Conservation (phyloP, 768 basidiomycete genomes). For the Gloeopeniophorella convolvens region DNA sequence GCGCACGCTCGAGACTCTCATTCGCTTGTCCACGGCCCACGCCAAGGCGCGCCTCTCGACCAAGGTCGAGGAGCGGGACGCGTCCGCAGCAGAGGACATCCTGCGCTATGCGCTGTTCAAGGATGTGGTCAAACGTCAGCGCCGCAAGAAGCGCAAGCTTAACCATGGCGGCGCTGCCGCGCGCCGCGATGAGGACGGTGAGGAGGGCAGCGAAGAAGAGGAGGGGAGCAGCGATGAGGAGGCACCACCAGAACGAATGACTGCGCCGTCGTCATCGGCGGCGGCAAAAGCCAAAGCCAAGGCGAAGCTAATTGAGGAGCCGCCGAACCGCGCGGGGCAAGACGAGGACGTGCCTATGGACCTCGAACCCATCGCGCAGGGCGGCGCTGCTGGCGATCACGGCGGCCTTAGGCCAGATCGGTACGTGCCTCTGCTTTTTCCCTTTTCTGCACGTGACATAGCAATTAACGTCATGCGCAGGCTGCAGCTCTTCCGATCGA, state of each 20-base stretch:
- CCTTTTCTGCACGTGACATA: neutral
- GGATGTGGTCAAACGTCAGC: conserved; percentile 80
- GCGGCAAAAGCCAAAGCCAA: conserved; percentile 25
- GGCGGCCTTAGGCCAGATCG: conserved; percentile 49
- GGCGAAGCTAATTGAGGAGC: conserved; percentile 20
- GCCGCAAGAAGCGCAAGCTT: conserved; percentile 81
- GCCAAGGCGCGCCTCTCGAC: conserved; percentile 89
- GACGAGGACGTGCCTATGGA: conserved; percentile 57
- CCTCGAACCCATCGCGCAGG: conserved; percentile 35
- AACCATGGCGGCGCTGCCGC: conserved; percentile 53
- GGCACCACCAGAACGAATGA: conserved; percentile 41
- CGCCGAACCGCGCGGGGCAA: conserved; percentile 28
- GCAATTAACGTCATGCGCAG: conserved; percentile 33
- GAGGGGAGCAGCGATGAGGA: conserved; percentile 53
- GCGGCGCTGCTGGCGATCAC: conserved; percentile 32
- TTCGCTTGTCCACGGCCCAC: conserved; percentile 96
- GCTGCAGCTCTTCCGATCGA: conserved; percentile 71
- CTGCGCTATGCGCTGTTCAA: conserved; percentile 97
- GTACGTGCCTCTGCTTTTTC: conserved; percentile 35
- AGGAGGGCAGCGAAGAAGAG: conserved; percentile 45
- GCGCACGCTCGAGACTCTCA: conserved; percentile 96
- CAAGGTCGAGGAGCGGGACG: conserved; percentile 81
- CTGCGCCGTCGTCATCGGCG: conserved; percentile 32
- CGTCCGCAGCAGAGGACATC: conserved; percentile 87
- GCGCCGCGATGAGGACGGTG: conserved; percentile 28